Percentiles rank a stretch among this genome's conserved stretches.
These are phyloP conservation scores for Encephalitozoon intestinalis DNA, from an alignment of 371 early-diverging fungal genomes.

Conservation along the genomic window DNA sequence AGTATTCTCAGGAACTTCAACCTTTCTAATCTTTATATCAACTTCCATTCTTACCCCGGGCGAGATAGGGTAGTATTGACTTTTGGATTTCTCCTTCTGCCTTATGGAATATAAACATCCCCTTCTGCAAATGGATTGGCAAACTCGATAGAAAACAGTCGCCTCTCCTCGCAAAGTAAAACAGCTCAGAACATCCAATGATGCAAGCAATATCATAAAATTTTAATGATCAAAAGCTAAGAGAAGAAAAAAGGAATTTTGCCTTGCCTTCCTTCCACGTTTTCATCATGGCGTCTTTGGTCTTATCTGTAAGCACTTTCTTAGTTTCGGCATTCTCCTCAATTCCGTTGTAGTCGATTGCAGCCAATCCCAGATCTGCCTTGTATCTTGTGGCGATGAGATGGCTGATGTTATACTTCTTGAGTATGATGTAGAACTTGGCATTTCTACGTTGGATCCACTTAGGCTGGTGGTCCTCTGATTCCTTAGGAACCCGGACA, in stretches of 20 bases:
- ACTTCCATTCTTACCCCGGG: not conserved
- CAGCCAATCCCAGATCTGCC: constrained; percentile 49
- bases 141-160: not conserved
- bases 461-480: constrained; percentile 52
- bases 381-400: constrained; percentile 57
- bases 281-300: constrained; percentile 43
- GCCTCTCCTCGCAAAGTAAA: not conserved
- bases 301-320: constrained; percentile 31
- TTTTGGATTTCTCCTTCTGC: not conserved
- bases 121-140: not conserved
- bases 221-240: constrained; percentile 46
- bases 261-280: constrained; percentile 37
- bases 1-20: not conserved
- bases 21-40: not conserved
- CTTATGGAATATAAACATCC: not conserved
- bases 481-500: constrained; percentile 45
- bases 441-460: constrained; percentile 46
- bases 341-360: constrained; percentile 18
- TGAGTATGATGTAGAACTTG: constrained; percentile 50
- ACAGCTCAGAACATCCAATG: not conserved
- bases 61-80: not conserved
- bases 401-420: constrained; percentile 57
- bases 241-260: constrained; percentile 53
- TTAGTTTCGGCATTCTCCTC: constrained; percentile 35
- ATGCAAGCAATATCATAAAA: constrained; percentile 16